phyloP scores from a whole-genome alignment of 1,284 basidiomycete genomes.

The Ustilago vetiveriae region DNA sequence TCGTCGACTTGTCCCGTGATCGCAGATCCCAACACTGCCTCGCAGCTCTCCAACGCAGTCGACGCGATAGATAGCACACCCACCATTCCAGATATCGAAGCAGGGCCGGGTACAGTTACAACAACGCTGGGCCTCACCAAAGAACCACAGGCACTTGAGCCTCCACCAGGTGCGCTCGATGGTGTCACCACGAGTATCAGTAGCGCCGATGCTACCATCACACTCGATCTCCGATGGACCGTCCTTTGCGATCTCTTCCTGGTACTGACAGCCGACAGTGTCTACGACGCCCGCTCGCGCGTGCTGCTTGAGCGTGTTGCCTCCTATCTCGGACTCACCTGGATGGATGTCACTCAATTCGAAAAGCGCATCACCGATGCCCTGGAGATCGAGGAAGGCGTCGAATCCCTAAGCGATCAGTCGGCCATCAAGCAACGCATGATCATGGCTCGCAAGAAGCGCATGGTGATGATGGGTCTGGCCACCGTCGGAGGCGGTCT shows the following conservation, averaged over 20 bases:
- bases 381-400: slow-evolving; percentile 65
- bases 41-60: slow-evolving; percentile 45
- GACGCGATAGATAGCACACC: slow-evolving; percentile 19
- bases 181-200: slow-evolving; percentile 65
- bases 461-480: slow-evolving; percentile 65
- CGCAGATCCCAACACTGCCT: slow-evolving; percentile 62
- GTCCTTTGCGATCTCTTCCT: slow-evolving; percentile 66
- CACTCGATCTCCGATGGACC: slow-evolving; percentile 66
- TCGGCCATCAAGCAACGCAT: slow-evolving; percentile 49
- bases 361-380: slow-evolving; percentile 66
- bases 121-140: slow-evolving; percentile 53
- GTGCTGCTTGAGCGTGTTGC: slow-evolving; percentile 64
- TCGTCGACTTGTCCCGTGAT: slow-evolving; percentile 13
- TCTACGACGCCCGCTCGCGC: slow-evolving; percentile 65
- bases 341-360: slow-evolving; percentile 67
- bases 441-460: slow-evolving; percentile 51
- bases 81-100: slow-evolving; percentile 11
- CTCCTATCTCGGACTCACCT: slow-evolving; percentile 59
- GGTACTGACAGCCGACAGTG: slow-evolving; percentile 65
- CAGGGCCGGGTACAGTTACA: slow-evolving; percentile 24
- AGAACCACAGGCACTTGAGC: slow-evolving; percentile 52
- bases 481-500: slow-evolving; percentile 66
- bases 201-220: slow-evolving; percentile 61
- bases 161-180: slow-evolving; percentile 57
- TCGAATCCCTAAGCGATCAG: slow-evolving; percentile 56